Conservation (phyloP, 176 grass and related monocot species). For the Oryza brachyantha region DNA sequence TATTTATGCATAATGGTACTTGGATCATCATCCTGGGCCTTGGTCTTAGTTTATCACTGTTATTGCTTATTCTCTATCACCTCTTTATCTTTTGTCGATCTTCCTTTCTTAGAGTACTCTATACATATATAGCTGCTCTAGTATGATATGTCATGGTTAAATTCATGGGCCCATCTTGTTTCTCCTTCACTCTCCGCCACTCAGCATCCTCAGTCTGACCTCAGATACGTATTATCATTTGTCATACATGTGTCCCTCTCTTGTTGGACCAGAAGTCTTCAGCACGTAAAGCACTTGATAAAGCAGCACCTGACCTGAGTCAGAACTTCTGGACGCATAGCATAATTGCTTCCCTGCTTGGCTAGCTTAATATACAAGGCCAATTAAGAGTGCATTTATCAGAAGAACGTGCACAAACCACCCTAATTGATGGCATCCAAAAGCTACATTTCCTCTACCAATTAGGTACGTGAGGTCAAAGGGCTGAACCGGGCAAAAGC, state of each 20-base stretch:
- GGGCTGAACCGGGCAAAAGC: conserved; percentile 36
- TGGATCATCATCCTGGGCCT: neutral
- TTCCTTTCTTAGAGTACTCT: neutral
- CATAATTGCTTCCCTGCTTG: neutral
- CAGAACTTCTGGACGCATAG: neutral
- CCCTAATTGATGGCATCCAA: conserved; percentile 17
- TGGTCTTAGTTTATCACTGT: neutral
- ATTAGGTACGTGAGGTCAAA: conserved; percentile 17
- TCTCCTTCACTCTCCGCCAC: neutral
- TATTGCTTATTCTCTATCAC: neutral
- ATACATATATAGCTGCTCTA: neutral
- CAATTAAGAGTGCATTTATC: neutral
- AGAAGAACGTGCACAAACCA: conserved; percentile 10
- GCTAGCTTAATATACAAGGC: conserved; percentile 6
- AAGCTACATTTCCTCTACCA: conserved; percentile 6
- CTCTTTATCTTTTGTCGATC: neutral
- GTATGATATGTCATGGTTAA: neutral
- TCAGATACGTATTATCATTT: neutral
- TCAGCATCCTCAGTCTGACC: neutral
- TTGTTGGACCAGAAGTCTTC: conserved; percentile 26
- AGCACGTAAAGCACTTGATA: conserved; percentile 14
- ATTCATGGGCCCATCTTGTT: neutral
- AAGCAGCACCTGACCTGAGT: neutral
- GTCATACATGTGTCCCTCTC: neutral
- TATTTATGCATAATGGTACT: neutral